Evolutionary conservation across 345 rosid genomes (phyloP), one percentile per base, ranked within the genome.

Genomic region (Hevea brasiliensis): DNA sequence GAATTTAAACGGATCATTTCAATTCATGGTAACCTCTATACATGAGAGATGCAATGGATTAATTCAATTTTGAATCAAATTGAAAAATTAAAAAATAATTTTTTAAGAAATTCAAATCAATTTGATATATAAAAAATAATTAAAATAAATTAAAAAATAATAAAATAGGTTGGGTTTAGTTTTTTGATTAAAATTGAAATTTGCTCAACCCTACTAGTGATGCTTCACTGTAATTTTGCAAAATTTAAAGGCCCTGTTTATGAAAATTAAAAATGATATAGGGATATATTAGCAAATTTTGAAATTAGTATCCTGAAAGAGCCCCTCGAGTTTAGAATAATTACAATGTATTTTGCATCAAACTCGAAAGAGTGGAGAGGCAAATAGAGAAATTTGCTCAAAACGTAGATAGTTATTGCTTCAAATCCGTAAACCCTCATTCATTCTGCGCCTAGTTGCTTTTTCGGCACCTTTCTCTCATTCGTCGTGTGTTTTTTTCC

Each of bases 211-310:
- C 37, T 32, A 32, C 2, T 32, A 32, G 37, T 32, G 37, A 32
- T 9, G 7, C 1, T 44, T 8, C 7, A 44, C 7, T 44, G 2
- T 48, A 44, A 44, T 42, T 24, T n/a, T 14, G 12, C 54, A 44
- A 6, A 24, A 65, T 3, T 32, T 65, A 13, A 14, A 44, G 24
- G 59, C 47, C 71, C 71, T 68, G 10, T 10, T 18, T 18, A 2
- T 51, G 71, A 35, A 68, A 68, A 17, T 53, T 35, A 68, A 68
- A 29, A 29, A 9, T 50, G 17, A 8, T 0, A 7, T 17, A 51
- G 27, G 71, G 71, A 60, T 32, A 35, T 53, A 21, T 32, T 18
- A 50, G 71, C 71, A 68, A 53, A 68, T 50, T 51, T 15, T 14
- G 15, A 65, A 65, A 10, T 12, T 32, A 29, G 8, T 1, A 27